Evolutionary conservation across 2,329 filamentous ascomycete species (phyloP).

Genomic region (Alternaria metachromatica): DNA sequence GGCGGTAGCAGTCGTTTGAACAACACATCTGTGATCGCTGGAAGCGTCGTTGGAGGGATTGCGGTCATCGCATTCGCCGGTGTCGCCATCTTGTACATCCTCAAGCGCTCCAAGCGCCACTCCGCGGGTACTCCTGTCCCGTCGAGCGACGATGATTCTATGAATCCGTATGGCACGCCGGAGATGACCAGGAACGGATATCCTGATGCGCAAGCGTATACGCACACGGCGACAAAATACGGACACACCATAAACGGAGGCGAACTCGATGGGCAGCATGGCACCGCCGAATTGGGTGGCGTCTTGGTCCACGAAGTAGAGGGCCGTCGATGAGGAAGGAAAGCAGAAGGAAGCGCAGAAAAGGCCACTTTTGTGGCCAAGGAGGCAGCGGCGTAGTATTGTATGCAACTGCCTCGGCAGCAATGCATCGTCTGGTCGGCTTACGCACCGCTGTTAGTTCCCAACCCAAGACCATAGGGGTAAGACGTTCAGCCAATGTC

Average conservation of each 20-base stretch:
- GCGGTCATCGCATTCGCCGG: constrained; percentile 5
- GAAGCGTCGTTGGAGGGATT: background rate
- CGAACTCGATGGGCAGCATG: background rate
- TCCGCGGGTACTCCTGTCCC: background rate
- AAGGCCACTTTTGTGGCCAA: background rate
- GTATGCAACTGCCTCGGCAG: background rate
- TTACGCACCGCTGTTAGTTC: background rate
- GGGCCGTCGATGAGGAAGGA: background rate
- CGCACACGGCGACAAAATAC: background rate
- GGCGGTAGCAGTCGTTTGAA: too few species aligned
- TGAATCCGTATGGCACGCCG: background rate
- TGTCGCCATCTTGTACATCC: constrained; percentile 1
- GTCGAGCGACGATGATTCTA: background rate
- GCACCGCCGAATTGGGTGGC: background rate
- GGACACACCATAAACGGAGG: background rate
- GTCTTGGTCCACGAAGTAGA: background rate
- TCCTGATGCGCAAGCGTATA: background rate
- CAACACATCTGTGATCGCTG: background rate
- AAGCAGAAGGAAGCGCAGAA: background rate
- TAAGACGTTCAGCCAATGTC: background rate
- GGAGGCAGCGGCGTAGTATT: background rate
- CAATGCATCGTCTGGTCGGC: background rate
- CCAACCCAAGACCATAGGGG: background rate
- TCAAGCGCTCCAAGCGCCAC: constrained; percentile 6
- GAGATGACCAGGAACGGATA: background rate